Base-by-base conservation (phyloP, 495 filamentous ascomycete genomes). In the Trichoderma parareesei region DNA sequence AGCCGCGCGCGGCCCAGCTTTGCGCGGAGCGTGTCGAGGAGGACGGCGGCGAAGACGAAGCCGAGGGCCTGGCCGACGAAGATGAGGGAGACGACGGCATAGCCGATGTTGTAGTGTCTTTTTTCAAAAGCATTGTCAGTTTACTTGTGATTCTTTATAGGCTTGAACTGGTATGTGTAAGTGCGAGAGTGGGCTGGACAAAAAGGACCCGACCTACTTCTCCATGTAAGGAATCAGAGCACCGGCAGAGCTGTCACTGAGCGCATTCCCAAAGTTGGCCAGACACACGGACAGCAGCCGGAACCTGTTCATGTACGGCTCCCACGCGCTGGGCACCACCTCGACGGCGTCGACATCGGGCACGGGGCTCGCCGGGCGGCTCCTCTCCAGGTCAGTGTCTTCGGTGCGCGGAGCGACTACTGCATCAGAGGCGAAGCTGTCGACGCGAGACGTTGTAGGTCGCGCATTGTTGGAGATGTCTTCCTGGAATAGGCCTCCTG, bases 11-110 rank as follows among this genome's bases (percentile, higher is more conserved):
- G 83, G 10, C 91, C 90, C 1, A 92, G 67, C 2, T 82, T 78
- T 11, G 86, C 73, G 42, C 81, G 74, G n/a, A 83, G 69, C 53
- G 71, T 76, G 69, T 88, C 83, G 44, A 85, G 83, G 66, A 86
- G 78, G 35, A 88, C 85, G 2, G 90, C 90, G 4, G 88, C 88
- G 53, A 80, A 69, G 69, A 92, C 86, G 76, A 91, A 95, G 27
- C 91, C 91, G 16, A 88, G 61, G 0, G 91, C 90, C 67, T 89
- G 90, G 48, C 86, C 80, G 37, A 96, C 82, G 78, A 93, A 94
- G 69, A 96, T 87, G 8, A 92, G 74, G 11, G 90, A 91, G 35
- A 92, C 87, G 33, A 90, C 70, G 6, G 87, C 85, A 66, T 92
- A 92, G 62, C 84, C 86, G 61, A 93, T 89, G 60, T 76, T 64